Evolutionary conservation across 352 stramenopile genomes (phyloP).

Genomic region (Pythium pyrilobum): DNA sequence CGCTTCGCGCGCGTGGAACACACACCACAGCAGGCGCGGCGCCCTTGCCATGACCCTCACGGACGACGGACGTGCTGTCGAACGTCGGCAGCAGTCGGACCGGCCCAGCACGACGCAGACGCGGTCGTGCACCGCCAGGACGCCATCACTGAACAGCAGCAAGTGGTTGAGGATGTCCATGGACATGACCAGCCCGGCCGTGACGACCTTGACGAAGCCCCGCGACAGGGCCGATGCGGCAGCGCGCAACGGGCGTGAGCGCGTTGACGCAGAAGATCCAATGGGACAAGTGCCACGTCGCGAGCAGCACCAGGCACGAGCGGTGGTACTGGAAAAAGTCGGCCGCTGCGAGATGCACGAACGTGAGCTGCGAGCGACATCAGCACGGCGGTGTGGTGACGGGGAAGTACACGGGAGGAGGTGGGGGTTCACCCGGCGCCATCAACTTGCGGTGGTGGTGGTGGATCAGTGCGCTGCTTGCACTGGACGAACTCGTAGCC

Average conservation of each 20-base stretch:
- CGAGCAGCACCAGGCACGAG: conserved; percentile 4
- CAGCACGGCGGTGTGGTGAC: too few relatives aligned
- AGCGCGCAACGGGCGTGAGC: conserved; percentile 5
- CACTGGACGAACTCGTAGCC: too few relatives aligned
- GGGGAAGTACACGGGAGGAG: too few relatives aligned
- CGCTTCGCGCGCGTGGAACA: too few relatives aligned
- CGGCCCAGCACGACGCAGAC: too few relatives aligned
- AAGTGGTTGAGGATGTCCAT: conserved; percentile 13
- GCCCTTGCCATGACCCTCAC: too few relatives aligned
- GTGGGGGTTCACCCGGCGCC: too few relatives aligned
- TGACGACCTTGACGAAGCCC: conserved; percentile 9
- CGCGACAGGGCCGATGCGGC: background rate
- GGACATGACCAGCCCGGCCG: background rate
- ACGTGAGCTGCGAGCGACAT: conserved; percentile 18
- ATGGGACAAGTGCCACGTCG: conserved; percentile 16
- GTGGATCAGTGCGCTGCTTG: too few relatives aligned
- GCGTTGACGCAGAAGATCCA: conserved; percentile 20
- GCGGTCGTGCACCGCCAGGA: conserved; percentile 5
- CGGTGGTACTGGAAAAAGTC: conserved; percentile 15
- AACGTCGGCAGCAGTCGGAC: too few relatives aligned
- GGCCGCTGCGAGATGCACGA: conserved; percentile 10
- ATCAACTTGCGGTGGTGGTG: too few relatives aligned
- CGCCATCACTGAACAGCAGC: conserved; percentile 6
- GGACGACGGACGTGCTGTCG: too few relatives aligned
- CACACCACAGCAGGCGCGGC: too few relatives aligned